phyloP scores from a whole-genome alignment of 2,329 filamentous ascomycete genomes.

The Arthrobotrys musiformis region DNA sequence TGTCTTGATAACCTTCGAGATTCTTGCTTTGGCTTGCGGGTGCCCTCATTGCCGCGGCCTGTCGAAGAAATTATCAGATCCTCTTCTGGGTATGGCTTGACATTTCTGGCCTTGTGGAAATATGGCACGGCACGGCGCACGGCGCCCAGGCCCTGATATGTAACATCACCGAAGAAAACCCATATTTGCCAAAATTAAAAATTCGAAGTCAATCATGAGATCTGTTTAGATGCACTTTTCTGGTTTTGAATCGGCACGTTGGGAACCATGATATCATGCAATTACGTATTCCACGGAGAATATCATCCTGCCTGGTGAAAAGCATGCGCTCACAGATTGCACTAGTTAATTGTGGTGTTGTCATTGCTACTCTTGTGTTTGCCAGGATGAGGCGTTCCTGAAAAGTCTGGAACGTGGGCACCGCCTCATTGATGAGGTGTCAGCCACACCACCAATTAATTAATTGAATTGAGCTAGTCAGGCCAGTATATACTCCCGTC shows the following conservation, averaged over 20 bases:
- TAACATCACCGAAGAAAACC: slow-evolving; percentile 22
- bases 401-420: slow-evolving; percentile 45
- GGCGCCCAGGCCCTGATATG: neutral
- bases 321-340: slow-evolving; percentile 4
- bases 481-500: neutral
- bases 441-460: slow-evolving; percentile 33
- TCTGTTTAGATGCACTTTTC: neutral
- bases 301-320: neutral
- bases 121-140: neutral
- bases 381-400: slow-evolving; percentile 36
- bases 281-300: slow-evolving; percentile 4
- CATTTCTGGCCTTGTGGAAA: slow-evolving; percentile 2
- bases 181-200: slow-evolving; percentile 8
- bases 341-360: slow-evolving; percentile 37
- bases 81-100: slow-evolving; percentile 27
- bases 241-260: neutral
- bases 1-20: neutral
- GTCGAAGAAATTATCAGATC: slow-evolving; percentile 11
- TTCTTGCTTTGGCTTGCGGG: slow-evolving; percentile 11
- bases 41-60: slow-evolving; percentile 41
- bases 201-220: neutral
- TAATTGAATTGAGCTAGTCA: slow-evolving; percentile 14
- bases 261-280: slow-evolving; percentile 19
- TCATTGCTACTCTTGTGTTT: slow-evolving; percentile 13
- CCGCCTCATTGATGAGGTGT: slow-evolving; percentile 45